These are phyloP conservation scores for Mortierella sp. DNA, from an alignment of 371 early-diverging fungal species.

Conservation along the genomic window DNA sequence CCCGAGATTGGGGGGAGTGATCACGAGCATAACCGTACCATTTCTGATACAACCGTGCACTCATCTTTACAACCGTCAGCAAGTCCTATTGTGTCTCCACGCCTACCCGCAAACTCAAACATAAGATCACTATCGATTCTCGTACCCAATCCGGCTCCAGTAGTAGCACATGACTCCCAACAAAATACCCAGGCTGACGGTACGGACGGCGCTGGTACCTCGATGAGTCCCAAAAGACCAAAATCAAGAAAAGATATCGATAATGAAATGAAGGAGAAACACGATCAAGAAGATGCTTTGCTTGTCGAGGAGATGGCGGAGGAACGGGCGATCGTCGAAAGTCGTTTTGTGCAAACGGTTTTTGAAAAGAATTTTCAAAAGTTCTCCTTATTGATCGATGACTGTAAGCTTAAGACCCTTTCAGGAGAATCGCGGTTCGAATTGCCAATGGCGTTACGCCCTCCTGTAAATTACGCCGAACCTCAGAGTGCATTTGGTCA, in stretches of 20 bases:
- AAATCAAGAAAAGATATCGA: background rate
- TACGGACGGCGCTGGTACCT: background rate
- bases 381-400: conserved; percentile 20
- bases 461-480: conserved; percentile 24
- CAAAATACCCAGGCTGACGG: background rate
- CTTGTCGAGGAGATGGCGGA: conserved; percentile 4
- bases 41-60: background rate
- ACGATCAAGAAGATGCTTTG: conserved; percentile 6
- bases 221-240: background rate
- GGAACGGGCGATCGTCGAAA: conserved; percentile 17
- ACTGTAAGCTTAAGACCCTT: conserved; percentile 20
- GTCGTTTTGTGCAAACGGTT: conserved; percentile 13
- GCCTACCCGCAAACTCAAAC: background rate
- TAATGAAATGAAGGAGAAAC: background rate
- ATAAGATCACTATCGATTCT: too few species aligned
- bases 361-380: conserved; percentile 35
- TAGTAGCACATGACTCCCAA: background rate
- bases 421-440: conserved; percentile 15
- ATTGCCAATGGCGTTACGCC: conserved; percentile 17
- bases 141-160: background rate
- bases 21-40: too few species aligned
- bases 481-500: conserved; percentile 5
- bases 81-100: background rate
- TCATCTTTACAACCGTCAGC: background rate
- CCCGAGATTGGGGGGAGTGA: background rate